Evolutionary conservation across 2,329 filamentous ascomycete genomes (phyloP), one percentile per base, ranked within the genome.

Genomic region (Monosporascus sp.): DNA sequence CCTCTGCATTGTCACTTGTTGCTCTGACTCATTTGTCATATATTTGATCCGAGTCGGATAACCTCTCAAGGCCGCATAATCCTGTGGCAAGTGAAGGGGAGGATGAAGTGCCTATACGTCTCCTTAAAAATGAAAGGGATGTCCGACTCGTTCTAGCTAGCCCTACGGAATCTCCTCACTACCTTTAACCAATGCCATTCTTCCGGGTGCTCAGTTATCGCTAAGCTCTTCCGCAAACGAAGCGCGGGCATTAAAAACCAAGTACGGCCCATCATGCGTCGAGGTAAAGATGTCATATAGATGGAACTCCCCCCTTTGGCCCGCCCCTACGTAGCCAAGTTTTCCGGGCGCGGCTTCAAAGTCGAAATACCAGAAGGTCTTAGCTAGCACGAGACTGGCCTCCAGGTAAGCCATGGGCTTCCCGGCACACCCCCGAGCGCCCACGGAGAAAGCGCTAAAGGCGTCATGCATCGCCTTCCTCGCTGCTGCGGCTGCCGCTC

Each of bases 361-460:
- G 55, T 75, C 73, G 51, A 70, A 76, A 56, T 70, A 55, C 50
- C 62, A 75, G 48, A 77, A 40, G 5, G 74, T 62, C 27, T 73
- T 63, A 34, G 73, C 74, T 17, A 76, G 67, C 1, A 69, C 71
- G 3, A 76, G 59, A 7, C 66, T 69, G 54, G 76, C 58, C 61
- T 77, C 74, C 48, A 73, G 70, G 55, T 76, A 72, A 8, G 74
- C 73, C 19, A 76, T 61, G 2, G 70, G 64, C 66, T 78, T 79
- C 0, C 76, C 77, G 49, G 80, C 74, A 61, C 78, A 81, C 4
- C 74, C 73, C 3, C 77, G 62, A 2, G 74, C 16, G 3, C 52
- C 55, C 19, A 48, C 31, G 6, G 52, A 59, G 37, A 57, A 57
- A 14, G 52, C 34, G 69, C 0, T 76, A 76, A 52, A 78, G 69